A percentile compares a stretch with the other conserved stretches of the same genome.
These are phyloP conservation scores for Ophiostoma himal-ulmi DNA, from an alignment of 2,329 filamentous ascomycete species.

Conservation along the genomic window DNA sequence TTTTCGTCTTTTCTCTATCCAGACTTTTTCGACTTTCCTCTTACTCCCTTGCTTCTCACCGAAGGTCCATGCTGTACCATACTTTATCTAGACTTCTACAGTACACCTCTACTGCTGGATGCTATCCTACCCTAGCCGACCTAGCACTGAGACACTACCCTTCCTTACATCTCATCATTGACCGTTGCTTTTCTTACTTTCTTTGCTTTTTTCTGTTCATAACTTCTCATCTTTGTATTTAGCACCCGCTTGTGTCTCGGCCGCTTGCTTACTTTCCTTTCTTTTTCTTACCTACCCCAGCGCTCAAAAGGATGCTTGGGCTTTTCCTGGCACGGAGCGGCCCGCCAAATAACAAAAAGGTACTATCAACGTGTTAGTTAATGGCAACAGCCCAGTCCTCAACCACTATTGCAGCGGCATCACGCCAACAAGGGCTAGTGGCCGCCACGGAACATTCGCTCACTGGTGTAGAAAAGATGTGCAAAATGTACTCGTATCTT, in stretches of 20 bases:
- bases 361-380: neutral
- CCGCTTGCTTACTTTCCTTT: neutral
- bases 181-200: neutral
- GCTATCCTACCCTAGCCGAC: neutral
- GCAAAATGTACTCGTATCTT: neutral
- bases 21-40: slow-evolving; percentile 13
- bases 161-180: neutral
- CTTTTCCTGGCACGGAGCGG: slow-evolving; percentile 1
- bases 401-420: neutral
- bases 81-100: neutral
- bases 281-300: neutral
- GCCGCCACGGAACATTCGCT: neutral
- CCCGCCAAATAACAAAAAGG: neutral
- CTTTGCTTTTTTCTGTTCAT: neutral
- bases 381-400: neutral
- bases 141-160: neutral
- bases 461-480: neutral
- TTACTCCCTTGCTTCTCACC: slow-evolving; percentile 5
- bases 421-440: slow-evolving; percentile 1
- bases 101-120: neutral
- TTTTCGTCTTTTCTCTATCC: neutral
- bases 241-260: neutral
- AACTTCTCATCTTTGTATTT: neutral
- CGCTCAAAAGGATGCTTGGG: neutral
- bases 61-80: neutral